Evolutionary conservation across 1,284 basidiomycete species (phyloP).

Genomic region (Moesziomyces globuligerus): DNA sequence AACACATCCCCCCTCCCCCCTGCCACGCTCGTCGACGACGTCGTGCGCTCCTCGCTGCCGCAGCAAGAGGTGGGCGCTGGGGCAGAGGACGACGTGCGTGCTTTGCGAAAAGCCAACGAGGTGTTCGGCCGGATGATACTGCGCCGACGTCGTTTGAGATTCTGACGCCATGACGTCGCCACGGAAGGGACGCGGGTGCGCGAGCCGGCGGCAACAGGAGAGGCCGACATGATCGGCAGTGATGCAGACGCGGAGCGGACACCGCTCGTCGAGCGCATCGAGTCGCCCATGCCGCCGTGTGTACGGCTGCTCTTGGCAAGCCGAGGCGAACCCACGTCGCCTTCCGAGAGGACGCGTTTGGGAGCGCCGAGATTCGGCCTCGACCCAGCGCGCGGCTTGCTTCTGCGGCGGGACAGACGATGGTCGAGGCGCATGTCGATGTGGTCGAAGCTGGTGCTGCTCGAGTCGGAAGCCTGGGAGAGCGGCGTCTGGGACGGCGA

Average conservation of each 20-base stretch:
- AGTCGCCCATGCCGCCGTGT: not conserved
- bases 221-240: not conserved
- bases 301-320: conserved; percentile 12
- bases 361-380: not conserved
- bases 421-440: not conserved
- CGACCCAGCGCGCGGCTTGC: not conserved
- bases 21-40: too few species aligned
- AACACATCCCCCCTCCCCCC: conserved; percentile 9
- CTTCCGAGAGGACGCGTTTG: conserved; percentile 28
- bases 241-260: not conserved
- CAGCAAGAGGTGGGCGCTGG: not conserved
- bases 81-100: not conserved
- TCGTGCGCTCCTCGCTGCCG: not conserved
- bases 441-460: conserved; percentile 13
- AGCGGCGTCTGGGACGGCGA: conserved; percentile 4
- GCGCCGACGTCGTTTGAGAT: conserved; percentile 11
- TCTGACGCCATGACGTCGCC: conserved; percentile 17
- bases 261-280: conserved; percentile 4
- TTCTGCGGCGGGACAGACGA: not conserved
- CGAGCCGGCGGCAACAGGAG: not conserved
- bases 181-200: not conserved
- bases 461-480: conserved; percentile 27
- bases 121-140: not conserved
- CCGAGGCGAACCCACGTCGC: conserved; percentile 11
- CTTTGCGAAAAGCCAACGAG: not conserved